Base-by-base conservation (phyloP, 2,329 filamentous ascomycete genomes). In the Aureobasidium sp. region DNA sequence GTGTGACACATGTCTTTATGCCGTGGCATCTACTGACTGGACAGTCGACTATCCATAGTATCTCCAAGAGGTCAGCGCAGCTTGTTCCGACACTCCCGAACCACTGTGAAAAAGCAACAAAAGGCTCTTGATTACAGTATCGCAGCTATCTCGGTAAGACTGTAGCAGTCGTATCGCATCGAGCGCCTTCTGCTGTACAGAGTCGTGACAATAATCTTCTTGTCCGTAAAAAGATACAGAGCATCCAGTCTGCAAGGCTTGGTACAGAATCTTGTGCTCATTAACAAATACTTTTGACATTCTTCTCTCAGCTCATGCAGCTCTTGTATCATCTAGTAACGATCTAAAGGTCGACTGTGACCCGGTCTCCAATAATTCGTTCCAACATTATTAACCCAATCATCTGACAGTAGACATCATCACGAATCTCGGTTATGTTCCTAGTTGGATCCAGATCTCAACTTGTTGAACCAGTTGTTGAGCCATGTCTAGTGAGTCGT, bases 231-330 rank as follows among this genome's bases (percentile, higher is more conserved):
- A 11, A 37, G 13, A 13, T 5, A 36, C 30, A 36, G 13, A 1
- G 3, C 49, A 37, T 8, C 4, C 27, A 10, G 29, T 32, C 29
- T 36, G 47, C 30, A 36, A 50, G n/a, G 25, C 21, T 27, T 9
- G 32, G 21, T 37, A 39, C 34, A 37, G 7, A 34, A 51, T 9
- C 27, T 54, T 25, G n/a, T 42, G 37, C 37, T 42, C 50, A 21
- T 54, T n/a, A 54, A 54, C 25, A 30, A 21, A 54, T 42, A 42
- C 50, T 54, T 54, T 54, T 54, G 50, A 39, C 49, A 29, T 54
- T 37, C 27, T 21, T 36, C 27, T 48, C 14, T 42, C 13, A 16
- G 34, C 34, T 37, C 34, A 37, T 34, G 32, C 50, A 41, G n/a
- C 25, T 14, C 36, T 7, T 54, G 37, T 54, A 42, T 27, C 21